Evolutionary conservation across 2,329 filamentous ascomycete species (phyloP).

Genomic region (Botrytis medusae): DNA sequence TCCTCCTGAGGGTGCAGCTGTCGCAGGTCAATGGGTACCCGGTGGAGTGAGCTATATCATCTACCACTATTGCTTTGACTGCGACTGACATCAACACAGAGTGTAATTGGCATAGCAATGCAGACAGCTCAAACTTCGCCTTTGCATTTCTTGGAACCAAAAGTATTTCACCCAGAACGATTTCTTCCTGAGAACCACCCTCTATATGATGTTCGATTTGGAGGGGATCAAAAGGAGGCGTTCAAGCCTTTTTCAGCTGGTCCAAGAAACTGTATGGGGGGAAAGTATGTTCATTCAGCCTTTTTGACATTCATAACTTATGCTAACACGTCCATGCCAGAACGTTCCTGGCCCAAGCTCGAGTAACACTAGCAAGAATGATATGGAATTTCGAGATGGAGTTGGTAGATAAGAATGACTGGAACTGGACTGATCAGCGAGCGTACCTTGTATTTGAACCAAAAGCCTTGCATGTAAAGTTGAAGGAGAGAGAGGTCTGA

Average conservation of each 20-base stretch:
- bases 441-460: constrained; percentile 16
- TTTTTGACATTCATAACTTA: background rate
- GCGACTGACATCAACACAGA: background rate
- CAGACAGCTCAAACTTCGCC: constrained; percentile 2
- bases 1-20: constrained; percentile 8
- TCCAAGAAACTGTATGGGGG: constrained; percentile 7
- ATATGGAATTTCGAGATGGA: constrained; percentile 7
- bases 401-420: background rate
- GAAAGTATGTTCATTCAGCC: background rate
- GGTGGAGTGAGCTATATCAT: constrained; percentile 4
- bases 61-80: no score
- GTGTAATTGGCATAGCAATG: constrained; percentile 1
- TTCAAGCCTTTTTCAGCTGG: constrained; percentile 5
- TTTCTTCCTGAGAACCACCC: background rate
- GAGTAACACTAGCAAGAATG: background rate
- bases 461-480: constrained; percentile 1
- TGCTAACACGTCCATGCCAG: background rate
- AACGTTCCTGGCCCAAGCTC: constrained; percentile 2
- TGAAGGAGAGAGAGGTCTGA: background rate
- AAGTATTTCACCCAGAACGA: constrained; percentile 12
- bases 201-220: constrained; percentile 5
- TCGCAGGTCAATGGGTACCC: constrained; percentile 22
- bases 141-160: constrained; percentile 5
- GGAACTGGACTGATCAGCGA: constrained; percentile 11
- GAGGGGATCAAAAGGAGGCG: background rate